Percentiles rank a stretch among this genome's conserved stretches.
Conservation (phyloP, 805 yeast species). For the Ogataea methanolica region DNA sequence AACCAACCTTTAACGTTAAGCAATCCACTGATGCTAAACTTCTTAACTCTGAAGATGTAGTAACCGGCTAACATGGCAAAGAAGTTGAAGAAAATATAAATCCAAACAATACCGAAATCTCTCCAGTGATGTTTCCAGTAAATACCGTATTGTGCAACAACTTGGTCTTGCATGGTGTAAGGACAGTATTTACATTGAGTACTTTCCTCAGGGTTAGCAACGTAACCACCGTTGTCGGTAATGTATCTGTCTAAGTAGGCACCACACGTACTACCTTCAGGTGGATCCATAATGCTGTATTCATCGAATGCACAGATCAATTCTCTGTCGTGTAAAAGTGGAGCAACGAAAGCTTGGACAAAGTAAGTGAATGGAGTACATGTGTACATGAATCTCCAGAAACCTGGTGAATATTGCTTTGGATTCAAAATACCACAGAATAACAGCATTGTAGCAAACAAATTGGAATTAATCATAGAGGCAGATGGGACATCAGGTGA, state of each 20-base stretch:
- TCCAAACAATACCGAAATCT: constrained; percentile 59
- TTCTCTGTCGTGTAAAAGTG: constrained; percentile 42
- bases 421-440: constrained; percentile 71
- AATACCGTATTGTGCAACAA: constrained; percentile 38
- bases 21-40: constrained; percentile 29
- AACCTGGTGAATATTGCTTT: constrained; percentile 55
- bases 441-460: constrained; percentile 53
- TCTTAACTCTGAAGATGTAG: constrained; percentile 33
- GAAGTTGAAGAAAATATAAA: constrained; percentile 50
- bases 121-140: constrained; percentile 55
- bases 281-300: constrained; percentile 46
- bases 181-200: constrained; percentile 46
- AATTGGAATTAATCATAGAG: constrained; percentile 50
- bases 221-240: constrained; percentile 45
- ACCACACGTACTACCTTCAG: constrained; percentile 64
- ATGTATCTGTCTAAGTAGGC: constrained; percentile 44
- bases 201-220: constrained; percentile 46
- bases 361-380: constrained; percentile 68
- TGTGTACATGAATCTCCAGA: constrained; percentile 80
- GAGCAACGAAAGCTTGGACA: constrained; percentile 52
- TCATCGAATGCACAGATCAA: constrained; percentile 48
- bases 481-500: constrained; percentile 68
- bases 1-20: constrained; percentile 37
- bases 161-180: constrained; percentile 39
- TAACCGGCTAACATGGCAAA: constrained; percentile 36